Percentiles rank a stretch among this genome's conserved stretches.
Conservation (phyloP, 2,329 filamentous ascomycete species). For the Aschersonia sp. region DNA sequence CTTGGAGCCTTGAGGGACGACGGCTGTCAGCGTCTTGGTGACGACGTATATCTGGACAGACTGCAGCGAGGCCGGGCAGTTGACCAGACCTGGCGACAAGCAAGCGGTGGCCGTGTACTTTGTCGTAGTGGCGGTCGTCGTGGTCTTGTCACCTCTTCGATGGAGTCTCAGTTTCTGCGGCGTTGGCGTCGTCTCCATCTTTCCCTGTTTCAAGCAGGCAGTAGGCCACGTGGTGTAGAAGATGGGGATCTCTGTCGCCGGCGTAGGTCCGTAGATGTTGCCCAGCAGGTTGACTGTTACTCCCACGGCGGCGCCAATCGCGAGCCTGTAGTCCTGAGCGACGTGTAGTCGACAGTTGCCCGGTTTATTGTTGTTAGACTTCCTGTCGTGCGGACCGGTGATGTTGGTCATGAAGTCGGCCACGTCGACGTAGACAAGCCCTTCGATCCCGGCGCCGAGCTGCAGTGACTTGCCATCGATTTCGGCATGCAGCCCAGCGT, state of each 20-base stretch:
- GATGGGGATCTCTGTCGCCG: not conserved
- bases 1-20: constrained; percentile 20
- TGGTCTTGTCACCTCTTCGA: constrained; percentile 9
- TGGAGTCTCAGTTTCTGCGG: too few species aligned
- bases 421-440: constrained; percentile 33
- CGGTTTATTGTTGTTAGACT: constrained; percentile 14
- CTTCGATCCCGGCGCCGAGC: constrained; percentile 24
- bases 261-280: constrained; percentile 34
- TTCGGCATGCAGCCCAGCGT: constrained; percentile 5
- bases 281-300: constrained; percentile 29
- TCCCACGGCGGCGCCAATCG: constrained; percentile 37
- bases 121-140: constrained; percentile 23
- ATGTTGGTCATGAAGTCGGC: constrained; percentile 39
- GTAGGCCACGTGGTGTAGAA: constrained; percentile 27
- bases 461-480: constrained; percentile 30
- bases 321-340: constrained; percentile 34
- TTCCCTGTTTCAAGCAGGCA: not conserved
- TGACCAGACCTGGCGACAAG: constrained; percentile 21
- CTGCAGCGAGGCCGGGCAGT: constrained; percentile 36
- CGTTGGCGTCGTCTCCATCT: not conserved
- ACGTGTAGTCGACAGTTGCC: constrained; percentile 26
- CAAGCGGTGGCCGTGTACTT: constrained; percentile 31
- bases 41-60: constrained; percentile 22
- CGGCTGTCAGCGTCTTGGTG: constrained; percentile 23
- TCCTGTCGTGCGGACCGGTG: constrained; percentile 16